These are phyloP conservation scores for Aspergillus baeticus DNA, from an alignment of 495 filamentous ascomycete species.

Conservation along the genomic window DNA sequence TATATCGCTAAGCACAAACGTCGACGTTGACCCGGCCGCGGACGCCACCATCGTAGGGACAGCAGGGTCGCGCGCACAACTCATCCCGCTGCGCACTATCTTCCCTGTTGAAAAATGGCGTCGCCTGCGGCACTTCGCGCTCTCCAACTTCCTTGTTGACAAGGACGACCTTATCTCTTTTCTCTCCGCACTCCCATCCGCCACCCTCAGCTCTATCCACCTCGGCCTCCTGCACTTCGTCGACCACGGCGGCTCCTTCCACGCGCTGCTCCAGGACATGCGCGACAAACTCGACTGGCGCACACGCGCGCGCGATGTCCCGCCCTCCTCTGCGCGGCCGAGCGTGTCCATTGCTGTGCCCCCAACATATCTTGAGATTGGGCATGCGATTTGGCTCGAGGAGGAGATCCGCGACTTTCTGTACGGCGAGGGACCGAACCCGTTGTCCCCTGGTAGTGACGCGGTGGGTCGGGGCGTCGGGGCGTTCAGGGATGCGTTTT, in stretches of 20 bases:
- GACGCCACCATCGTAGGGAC: not conserved
- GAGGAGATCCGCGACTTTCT: not conserved
- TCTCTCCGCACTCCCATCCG: conserved; percentile 11
- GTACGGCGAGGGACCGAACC: not conserved
- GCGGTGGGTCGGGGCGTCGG: no score
- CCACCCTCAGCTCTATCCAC: conserved; percentile 14
- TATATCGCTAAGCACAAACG: conserved; percentile 11
- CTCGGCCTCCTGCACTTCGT: conserved; percentile 18
- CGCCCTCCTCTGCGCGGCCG: not conserved
- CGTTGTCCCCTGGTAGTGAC: not conserved
- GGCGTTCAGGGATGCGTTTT: no score
- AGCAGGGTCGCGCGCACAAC: not conserved
- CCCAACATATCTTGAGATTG: not conserved
- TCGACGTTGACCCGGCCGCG: not conserved
- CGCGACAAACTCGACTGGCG: conserved; percentile 9
- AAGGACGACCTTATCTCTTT: conserved; percentile 17
- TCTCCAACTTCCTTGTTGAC: not conserved
- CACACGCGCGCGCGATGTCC: no score
- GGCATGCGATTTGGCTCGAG: not conserved
- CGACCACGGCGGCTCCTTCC: conserved; percentile 7
- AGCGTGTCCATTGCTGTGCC: not conserved
- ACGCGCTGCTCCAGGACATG: conserved; percentile 10
- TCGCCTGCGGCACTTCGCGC: no score
- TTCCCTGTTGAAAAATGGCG: not conserved
- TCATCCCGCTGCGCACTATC: not conserved